Evolutionary conservation across 352 stramenopile genomes (phyloP).

Genomic region (Phytophthora hibernalis): DNA sequence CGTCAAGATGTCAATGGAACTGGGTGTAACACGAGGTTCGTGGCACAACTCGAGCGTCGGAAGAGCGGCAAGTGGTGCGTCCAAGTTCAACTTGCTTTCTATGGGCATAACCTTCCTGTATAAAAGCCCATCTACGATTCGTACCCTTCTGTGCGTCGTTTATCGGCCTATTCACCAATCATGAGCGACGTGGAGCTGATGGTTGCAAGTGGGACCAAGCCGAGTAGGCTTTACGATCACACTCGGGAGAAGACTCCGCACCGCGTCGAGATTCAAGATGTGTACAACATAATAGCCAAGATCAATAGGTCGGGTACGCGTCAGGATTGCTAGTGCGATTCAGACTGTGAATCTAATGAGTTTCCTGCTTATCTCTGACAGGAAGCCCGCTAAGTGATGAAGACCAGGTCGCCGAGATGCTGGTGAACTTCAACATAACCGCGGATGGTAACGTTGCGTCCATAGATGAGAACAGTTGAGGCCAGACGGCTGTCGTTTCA

Average conservation of each 20-base stretch:
- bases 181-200: constrained; percentile 14
- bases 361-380: not conserved
- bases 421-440: constrained; percentile 7
- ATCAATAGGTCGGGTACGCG: too few relatives aligned
- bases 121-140: not conserved
- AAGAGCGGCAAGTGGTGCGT: not conserved
- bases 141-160: too few relatives aligned
- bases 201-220: constrained; percentile 6
- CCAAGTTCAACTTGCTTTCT: constrained; percentile 2
- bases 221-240: constrained; percentile 11
- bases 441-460: not conserved
- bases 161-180: not conserved
- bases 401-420: not conserved
- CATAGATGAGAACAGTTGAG: constrained; percentile 2
- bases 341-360: not conserved
- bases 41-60: not conserved
- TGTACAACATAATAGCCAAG: constrained; percentile 7
- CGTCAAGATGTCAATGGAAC: not conserved
- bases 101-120: not conserved
- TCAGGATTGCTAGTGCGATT: not conserved
- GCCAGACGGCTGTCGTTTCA: constrained; percentile 5
- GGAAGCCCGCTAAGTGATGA: constrained; percentile 1
- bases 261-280: constrained; percentile 3
- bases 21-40: not conserved
- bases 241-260: not conserved